Percentiles rank a stretch among this genome's conserved stretches.
These are phyloP conservation scores for Adiantum capillusveneris DNA, from an alignment of 75 land plant species.

Conservation along the genomic window DNA sequence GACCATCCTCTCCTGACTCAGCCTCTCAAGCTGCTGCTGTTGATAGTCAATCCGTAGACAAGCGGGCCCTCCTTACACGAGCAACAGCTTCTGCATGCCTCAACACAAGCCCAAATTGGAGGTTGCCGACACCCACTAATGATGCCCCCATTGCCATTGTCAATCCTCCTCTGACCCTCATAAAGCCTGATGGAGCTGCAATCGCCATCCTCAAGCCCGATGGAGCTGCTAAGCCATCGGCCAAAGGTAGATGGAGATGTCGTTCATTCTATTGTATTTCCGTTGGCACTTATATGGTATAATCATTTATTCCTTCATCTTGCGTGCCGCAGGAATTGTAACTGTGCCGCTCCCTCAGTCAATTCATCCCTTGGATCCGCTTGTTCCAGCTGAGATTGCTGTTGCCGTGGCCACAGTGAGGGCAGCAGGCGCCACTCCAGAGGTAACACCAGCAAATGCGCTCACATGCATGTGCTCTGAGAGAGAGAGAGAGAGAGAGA, in stretches of 20 bases:
- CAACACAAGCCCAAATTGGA: conserved; percentile 7
- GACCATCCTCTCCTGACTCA: background rate
- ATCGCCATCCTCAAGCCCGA: conserved; percentile 6
- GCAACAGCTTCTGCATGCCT: conserved; percentile 24
- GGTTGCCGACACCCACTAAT: conserved; percentile 1
- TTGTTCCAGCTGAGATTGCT: conserved; percentile 81
- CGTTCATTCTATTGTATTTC: too few species aligned
- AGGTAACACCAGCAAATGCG: conserved; percentile 29
- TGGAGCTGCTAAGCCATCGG: conserved; percentile 30
- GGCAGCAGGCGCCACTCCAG: conserved; percentile 95
- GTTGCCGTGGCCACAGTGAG: conserved; percentile 92
- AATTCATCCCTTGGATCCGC: conserved; percentile 89
- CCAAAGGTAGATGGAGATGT: conserved; percentile 33
- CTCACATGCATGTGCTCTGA: background rate
- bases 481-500: too few species aligned
- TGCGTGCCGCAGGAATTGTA: background rate
- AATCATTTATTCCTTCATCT: background rate
- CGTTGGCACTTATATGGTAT: too few species aligned
- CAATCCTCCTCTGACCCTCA: background rate
- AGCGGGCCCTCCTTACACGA: conserved; percentile 1
- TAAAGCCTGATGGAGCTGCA: conserved; percentile 15
- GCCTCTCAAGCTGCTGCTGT: conserved; percentile 1
- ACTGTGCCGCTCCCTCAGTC: background rate
- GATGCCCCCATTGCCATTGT: conserved; percentile 1
- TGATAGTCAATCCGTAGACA: background rate